These are phyloP conservation scores for Diplocarpon rosae DNA, from an alignment of 2,329 filamentous ascomycete species.

Conservation along the genomic window DNA sequence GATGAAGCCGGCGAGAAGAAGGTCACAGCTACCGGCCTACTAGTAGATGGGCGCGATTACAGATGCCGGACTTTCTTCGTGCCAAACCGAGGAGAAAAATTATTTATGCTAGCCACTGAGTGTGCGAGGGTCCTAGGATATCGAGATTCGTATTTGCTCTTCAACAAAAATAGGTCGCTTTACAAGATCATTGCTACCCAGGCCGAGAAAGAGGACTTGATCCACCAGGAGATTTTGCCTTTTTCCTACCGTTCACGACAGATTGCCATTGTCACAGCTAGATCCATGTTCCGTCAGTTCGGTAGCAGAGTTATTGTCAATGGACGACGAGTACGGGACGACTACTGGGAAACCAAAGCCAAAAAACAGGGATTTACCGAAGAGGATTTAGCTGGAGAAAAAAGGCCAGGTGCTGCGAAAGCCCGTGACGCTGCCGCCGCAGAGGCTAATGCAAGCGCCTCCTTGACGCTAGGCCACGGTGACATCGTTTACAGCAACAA, in stretches of 20 bases:
- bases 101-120: slow-evolving; percentile 98
- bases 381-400: slow-evolving; percentile 89
- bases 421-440: slow-evolving; percentile 72
- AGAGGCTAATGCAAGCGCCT: slow-evolving; percentile 45
- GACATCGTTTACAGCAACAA: slow-evolving; percentile 83
- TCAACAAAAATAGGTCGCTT: slow-evolving; percentile 95
- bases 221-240: slow-evolving; percentile 86
- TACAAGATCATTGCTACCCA: slow-evolving; percentile 98
- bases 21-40: slow-evolving; percentile 71
- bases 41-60: slow-evolving; percentile 76
- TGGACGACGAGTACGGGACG: slow-evolving; percentile 83
- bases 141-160: slow-evolving; percentile 92
- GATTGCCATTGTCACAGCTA: slow-evolving; percentile 93
- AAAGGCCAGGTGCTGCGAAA: slow-evolving; percentile 84
- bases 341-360: slow-evolving; percentile 98
- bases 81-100: slow-evolving; percentile 78
- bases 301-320: slow-evolving; percentile 87
- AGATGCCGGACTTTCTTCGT: slow-evolving; percentile 89
- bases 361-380: slow-evolving; percentile 97
- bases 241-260: slow-evolving; percentile 98
- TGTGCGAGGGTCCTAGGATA: slow-evolving; percentile 91
- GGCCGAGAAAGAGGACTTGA: slow-evolving; percentile 90
- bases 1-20: slow-evolving; percentile 94
- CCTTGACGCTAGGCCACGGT: slow-evolving; percentile 50
- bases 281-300: slow-evolving; percentile 98